Conservation (phyloP, 2,329 filamentous ascomycete species). For the Penicillium fuscoglaucum region DNA sequence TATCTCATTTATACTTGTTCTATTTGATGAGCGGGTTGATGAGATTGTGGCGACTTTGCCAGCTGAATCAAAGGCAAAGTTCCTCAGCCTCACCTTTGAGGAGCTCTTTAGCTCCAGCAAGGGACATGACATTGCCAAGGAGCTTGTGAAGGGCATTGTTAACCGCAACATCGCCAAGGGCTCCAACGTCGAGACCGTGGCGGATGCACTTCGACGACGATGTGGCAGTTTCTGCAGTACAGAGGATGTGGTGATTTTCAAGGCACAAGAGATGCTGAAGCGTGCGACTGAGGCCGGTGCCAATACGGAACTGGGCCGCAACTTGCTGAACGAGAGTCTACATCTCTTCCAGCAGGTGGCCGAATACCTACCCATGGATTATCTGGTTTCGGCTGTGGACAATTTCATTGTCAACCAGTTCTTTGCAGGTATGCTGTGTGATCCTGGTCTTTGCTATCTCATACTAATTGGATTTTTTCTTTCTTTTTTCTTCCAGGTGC, state of each 20-base stretch:
- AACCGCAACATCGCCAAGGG: slow-evolving; percentile 97
- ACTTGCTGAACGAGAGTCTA: slow-evolving; percentile 83
- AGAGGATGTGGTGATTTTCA: slow-evolving; percentile 97
- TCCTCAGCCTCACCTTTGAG: slow-evolving; percentile 81
- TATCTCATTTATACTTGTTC: slow-evolving; percentile 90
- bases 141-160: slow-evolving; percentile 95
- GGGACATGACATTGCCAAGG: slow-evolving; percentile 87
- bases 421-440: slow-evolving; percentile 64
- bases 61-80: slow-evolving; percentile 65
- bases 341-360: slow-evolving; percentile 87
- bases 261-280: slow-evolving; percentile 92
- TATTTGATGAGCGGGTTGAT: slow-evolving; percentile 89
- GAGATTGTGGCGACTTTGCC: slow-evolving; percentile 81
- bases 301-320: slow-evolving; percentile 74
- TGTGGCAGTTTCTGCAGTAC: slow-evolving; percentile 98
- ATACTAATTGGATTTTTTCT: neutral
- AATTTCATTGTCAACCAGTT: slow-evolving; percentile 83
- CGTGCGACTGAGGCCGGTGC: slow-evolving; percentile 75
- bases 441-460: slow-evolving; percentile 14
- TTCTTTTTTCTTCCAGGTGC: slow-evolving; percentile 56
- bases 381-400: slow-evolving; percentile 72
- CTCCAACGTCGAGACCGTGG: slow-evolving; percentile 95
- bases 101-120: slow-evolving; percentile 75
- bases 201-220: slow-evolving; percentile 84
- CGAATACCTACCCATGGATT: slow-evolving; percentile 74